Evolutionary conservation across 495 filamentous ascomycete genomes (phyloP), one percentile per base, ranked within the genome.

Genomic region (Aspergillus kassunensis): DNA sequence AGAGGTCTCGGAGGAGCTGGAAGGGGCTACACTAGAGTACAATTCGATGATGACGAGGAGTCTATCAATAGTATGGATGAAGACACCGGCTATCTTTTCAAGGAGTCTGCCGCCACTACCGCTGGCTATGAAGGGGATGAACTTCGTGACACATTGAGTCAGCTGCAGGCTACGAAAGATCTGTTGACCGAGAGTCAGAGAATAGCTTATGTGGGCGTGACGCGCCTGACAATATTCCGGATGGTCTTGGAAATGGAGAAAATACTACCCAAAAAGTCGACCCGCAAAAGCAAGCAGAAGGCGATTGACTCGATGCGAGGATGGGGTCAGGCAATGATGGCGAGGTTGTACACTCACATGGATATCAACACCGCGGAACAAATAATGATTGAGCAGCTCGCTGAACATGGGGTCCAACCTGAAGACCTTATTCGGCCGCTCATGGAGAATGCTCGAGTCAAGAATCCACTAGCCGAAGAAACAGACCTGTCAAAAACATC

Each of bases 251-350:
- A 89, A 23, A 57, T 83, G 42, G 79, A 84, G 37, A 66, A 68
- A 18, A 59, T 91, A 6, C 74, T 82, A 47, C 56, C 61, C 11
- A 71, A 67, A 1, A 76, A 75, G 16, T 73, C 68, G 6, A 73
- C 78, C 0, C 91, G 83, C 70, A 96, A 91, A 67, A 71, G 84
- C 10, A 55, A 90, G 5, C 75, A 79, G 16, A 65, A 85, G 44
- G 82, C 85, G 1, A 68, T 81, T 9, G 93, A 97, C 69, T 79
- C 80, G 33, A 86, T 88, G 76, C 86, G 86, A 66, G 97, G 95
- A 85, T 99, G 92, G 92, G 84, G 88, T 45, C 95, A 97, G 63
- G 91, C 91, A 68, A 95, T 96, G 76, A 97, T 97, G 90, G 79
- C 95, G 11, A 82, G 91, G 49, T 62, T 99, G 29, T 97, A 97